Evolutionary conservation across 2,329 filamentous ascomycete genomes (phyloP).

Genomic region (Fusarium sterilihyphosum): DNA sequence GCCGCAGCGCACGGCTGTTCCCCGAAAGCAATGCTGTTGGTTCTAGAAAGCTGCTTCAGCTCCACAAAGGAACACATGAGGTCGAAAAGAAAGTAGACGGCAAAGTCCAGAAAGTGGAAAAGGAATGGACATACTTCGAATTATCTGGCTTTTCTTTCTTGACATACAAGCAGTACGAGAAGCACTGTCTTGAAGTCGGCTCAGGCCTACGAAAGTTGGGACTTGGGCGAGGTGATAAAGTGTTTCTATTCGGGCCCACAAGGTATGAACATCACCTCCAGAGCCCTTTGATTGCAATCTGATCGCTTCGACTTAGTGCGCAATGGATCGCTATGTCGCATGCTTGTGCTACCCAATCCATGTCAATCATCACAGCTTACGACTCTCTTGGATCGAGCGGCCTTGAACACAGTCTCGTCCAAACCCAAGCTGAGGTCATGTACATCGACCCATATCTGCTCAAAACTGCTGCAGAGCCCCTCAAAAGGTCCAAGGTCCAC

Average conservation of each 20-base stretch:
- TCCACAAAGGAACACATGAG: slow-evolving; percentile 85
- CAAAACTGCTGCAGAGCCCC: slow-evolving; percentile 64
- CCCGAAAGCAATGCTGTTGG: slow-evolving; percentile 72
- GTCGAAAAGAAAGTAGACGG: slow-evolving; percentile 88
- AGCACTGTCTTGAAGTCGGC: slow-evolving; percentile 73
- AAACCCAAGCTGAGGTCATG: slow-evolving; percentile 83
- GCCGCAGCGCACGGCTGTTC: slow-evolving; percentile 70
- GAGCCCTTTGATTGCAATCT: not conserved
- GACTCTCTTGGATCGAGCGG: slow-evolving; percentile 88
- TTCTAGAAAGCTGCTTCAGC: slow-evolving; percentile 76
- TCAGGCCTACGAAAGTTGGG: slow-evolving; percentile 79
- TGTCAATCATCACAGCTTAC: slow-evolving; percentile 93
- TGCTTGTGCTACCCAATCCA: slow-evolving; percentile 81
- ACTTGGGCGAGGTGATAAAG: slow-evolving; percentile 68
- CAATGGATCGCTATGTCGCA: slow-evolving; percentile 88
- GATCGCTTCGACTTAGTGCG: slow-evolving; percentile 57
- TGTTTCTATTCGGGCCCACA: slow-evolving; percentile 85
- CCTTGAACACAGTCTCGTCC: slow-evolving; percentile 84
- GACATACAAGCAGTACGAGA: slow-evolving; percentile 82
- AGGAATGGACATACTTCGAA: slow-evolving; percentile 91
- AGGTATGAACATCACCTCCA: slow-evolving; percentile 58
- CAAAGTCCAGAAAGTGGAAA: slow-evolving; percentile 79
- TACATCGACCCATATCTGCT: slow-evolving; percentile 85
- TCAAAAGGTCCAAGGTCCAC: slow-evolving; percentile 65
- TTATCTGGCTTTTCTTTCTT: slow-evolving; percentile 79